These are phyloP conservation scores for Ulota crispa DNA, from an alignment of 225 moss, liverwort and hornwort species.

Conservation along the genomic window DNA sequence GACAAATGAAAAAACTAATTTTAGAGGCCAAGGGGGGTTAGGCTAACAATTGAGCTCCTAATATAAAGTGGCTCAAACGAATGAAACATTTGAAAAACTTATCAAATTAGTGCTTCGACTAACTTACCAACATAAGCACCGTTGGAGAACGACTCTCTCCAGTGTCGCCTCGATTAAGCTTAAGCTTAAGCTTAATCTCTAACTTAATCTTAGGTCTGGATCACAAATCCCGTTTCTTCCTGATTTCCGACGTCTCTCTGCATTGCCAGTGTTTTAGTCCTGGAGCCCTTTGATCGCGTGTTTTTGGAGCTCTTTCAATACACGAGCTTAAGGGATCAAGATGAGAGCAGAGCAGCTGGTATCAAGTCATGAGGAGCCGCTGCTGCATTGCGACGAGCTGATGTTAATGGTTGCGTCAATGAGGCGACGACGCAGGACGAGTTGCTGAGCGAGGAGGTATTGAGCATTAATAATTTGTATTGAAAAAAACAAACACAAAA, in stretches of 20 bases:
- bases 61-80: too few relatives aligned
- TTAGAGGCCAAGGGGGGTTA: too few relatives aligned
- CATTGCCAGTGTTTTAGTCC: not conserved
- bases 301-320: not conserved
- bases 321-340: not conserved
- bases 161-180: too few relatives aligned
- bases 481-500: not conserved
- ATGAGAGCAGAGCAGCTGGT: too few relatives aligned
- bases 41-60: too few relatives aligned
- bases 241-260: not conserved
- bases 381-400: not conserved
- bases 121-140: too few relatives aligned
- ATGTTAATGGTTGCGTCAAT: not conserved
- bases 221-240: not conserved
- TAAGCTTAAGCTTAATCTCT: not conserved
- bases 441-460: not conserved
- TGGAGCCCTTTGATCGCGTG: not conserved
- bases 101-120: too few relatives aligned
- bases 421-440: not conserved
- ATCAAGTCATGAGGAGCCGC: not conserved
- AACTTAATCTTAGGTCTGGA: not conserved
- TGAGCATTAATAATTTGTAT: not conserved
- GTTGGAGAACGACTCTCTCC: not conserved
- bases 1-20: too few relatives aligned
- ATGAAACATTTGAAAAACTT: too few relatives aligned